Percentiles rank a stretch among this genome's conserved stretches.
phyloP scores from a whole-genome alignment of 257 asterid species.

The Henckelia pumila region DNA sequence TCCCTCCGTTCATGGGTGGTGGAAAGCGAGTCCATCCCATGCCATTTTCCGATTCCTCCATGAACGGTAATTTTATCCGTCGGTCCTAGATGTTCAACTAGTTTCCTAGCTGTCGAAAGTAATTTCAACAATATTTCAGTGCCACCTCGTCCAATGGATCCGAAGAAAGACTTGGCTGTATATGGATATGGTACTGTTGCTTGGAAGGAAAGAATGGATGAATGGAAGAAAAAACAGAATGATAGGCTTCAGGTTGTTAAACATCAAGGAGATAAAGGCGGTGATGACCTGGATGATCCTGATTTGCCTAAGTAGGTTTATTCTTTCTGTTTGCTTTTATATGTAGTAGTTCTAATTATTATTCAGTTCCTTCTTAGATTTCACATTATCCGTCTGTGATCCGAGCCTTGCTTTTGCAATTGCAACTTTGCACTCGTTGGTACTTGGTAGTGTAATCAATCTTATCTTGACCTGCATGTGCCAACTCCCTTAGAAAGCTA shows the following conservation, averaged over 20 bases:
- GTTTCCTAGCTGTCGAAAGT: slow-evolving; percentile 18
- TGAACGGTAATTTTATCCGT: slow-evolving; percentile 47
- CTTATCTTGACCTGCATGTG: background rate
- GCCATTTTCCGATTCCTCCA: slow-evolving; percentile 68
- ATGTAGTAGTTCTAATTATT: slow-evolving; percentile 28
- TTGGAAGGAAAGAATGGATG: slow-evolving; percentile 99
- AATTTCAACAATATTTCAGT: slow-evolving; percentile 36
- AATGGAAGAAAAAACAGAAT: slow-evolving; percentile 93
- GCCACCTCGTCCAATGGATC: slow-evolving; percentile 97
- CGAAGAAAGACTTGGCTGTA: slow-evolving; percentile 91
- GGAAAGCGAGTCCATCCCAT: slow-evolving; percentile 80
- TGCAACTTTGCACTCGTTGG: slow-evolving; percentile 25
- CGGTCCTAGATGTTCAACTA: background rate
- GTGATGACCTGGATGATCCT: slow-evolving; percentile 83
- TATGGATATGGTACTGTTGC: slow-evolving; percentile 97
- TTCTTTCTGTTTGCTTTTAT: slow-evolving; percentile 28
- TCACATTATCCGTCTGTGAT: slow-evolving; percentile 12
- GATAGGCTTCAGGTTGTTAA: slow-evolving; percentile 87
- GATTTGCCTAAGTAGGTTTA: slow-evolving; percentile 87
- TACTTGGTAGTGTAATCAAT: slow-evolving; percentile 6
- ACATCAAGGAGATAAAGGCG: slow-evolving; percentile 81
- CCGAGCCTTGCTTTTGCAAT: slow-evolving; percentile 21
- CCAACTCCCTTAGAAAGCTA: background rate
- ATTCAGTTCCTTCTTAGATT: slow-evolving; percentile 13
- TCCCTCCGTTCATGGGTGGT: slow-evolving; percentile 73